A percentile compares a stretch with the other conserved stretches of the same genome.
Conservation (phyloP, 345 rosid genomes). For the Aquilaria malaccensis region DNA sequence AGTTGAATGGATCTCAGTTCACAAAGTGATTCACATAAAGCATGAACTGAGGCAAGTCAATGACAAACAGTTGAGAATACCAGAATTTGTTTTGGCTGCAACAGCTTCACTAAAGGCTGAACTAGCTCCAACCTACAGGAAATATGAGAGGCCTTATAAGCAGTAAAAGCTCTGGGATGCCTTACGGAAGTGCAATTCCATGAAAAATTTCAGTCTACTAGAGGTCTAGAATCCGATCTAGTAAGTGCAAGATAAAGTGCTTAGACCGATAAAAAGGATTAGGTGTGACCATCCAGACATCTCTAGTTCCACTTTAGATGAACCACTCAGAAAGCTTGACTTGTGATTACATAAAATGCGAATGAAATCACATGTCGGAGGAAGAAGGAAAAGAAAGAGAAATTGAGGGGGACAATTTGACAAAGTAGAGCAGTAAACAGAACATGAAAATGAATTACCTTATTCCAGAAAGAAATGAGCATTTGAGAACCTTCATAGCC, state of each 20-base stretch:
- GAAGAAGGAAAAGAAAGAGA: background rate
- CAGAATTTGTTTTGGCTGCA: conserved; percentile 66
- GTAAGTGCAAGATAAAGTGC: background rate
- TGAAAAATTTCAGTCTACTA: no score
- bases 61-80: conserved; percentile 26
- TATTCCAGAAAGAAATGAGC: conserved; percentile 78
- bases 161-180: background rate
- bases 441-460: conserved; percentile 26
- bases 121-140: conserved; percentile 41
- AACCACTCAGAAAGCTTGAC: background rate
- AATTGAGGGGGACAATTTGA: background rate
- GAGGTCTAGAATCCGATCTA: background rate
- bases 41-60: background rate
- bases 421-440: no score
- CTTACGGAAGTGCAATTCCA: background rate
- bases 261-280: background rate
- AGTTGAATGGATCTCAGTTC: background rate
- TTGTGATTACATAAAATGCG: background rate
- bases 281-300: background rate
- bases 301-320: background rate
- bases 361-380: no score
- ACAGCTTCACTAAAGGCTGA: conserved; percentile 34
- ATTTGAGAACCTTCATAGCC: conserved; percentile 72
- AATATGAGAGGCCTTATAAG: background rate
- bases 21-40: conserved; percentile 3